phyloP scores from a whole-genome alignment of 208 protist species.

The Crithidia fasciculata region DNA sequence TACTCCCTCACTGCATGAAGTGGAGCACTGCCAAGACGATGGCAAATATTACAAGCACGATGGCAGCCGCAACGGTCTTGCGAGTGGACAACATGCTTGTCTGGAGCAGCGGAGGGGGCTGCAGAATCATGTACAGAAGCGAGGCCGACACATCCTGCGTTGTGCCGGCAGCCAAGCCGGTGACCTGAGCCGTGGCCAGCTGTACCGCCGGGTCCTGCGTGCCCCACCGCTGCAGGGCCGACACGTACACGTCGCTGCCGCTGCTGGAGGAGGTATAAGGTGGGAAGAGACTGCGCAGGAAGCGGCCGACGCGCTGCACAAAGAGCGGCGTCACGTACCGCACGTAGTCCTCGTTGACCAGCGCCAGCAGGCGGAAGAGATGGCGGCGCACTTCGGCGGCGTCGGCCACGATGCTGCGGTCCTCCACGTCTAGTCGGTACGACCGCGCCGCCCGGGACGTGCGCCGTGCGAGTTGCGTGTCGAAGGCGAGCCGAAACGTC shows the following conservation, averaged over 20 bases:
- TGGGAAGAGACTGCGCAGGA: constrained; percentile 20
- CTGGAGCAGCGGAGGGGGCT: constrained; percentile 45
- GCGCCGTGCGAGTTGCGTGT: neutral
- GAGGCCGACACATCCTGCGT: constrained; percentile 41
- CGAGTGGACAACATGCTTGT: constrained; percentile 25
- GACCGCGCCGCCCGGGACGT: constrained; percentile 2
- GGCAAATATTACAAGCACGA: constrained; percentile 27
- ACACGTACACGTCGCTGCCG: constrained; percentile 30
- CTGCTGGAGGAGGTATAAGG: neutral
- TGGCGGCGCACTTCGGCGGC: constrained; percentile 37
- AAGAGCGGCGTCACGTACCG: constrained; percentile 24
- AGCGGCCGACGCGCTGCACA: constrained; percentile 10
- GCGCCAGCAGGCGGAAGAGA: constrained; percentile 36
- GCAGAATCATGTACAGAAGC: constrained; percentile 46
- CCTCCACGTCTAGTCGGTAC: constrained; percentile 24
- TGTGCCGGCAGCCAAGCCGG: constrained; percentile 41
- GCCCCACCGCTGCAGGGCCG: constrained; percentile 38
- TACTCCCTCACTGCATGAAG: constrained; percentile 19
- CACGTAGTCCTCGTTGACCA: constrained; percentile 46
- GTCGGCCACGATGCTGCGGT: constrained; percentile 23
- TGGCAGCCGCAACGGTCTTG: constrained; percentile 20
- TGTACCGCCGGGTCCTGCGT: constrained; percentile 54
- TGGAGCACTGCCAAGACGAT: constrained; percentile 20
- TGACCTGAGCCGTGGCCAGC: constrained; percentile 39
- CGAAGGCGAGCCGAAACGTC: constrained; percentile 35